Evolutionary conservation across 768 basidiomycete species (phyloP).

Genomic region (Steccherinum ochraceum): DNA sequence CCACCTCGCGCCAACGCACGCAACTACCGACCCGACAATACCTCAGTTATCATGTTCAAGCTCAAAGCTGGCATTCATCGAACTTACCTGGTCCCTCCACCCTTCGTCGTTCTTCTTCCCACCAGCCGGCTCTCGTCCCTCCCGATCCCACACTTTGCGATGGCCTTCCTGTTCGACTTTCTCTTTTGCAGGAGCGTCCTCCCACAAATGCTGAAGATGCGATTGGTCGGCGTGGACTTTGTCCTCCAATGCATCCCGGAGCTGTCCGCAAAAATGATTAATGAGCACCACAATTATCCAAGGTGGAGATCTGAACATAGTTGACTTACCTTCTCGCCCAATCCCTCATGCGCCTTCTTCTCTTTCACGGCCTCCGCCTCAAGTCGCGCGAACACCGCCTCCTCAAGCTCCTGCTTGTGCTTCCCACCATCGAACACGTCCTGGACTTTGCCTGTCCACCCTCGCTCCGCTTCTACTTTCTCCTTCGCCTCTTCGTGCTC

Average conservation of each 20-base stretch:
- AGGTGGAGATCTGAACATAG: too few relatives aligned
- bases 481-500: slow-evolving; percentile 8
- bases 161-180: slow-evolving; percentile 1
- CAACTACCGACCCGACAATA: not conserved
- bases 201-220: slow-evolving; percentile 1
- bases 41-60: not conserved
- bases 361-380: slow-evolving; percentile 6
- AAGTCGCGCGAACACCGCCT: slow-evolving; percentile 5
- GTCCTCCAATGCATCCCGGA: not conserved
- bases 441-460: slow-evolving; percentile 3
- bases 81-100: slow-evolving; percentile 4
- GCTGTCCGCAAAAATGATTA: too few relatives aligned
- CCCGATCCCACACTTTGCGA: not conserved
- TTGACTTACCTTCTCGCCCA: slow-evolving; percentile 6
- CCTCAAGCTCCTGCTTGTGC: slow-evolving; percentile 6
- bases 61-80: not conserved
- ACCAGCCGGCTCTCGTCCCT: not conserved
- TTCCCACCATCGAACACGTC: not conserved
- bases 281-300: not conserved
- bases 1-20: not conserved
- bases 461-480: slow-evolving; percentile 6
- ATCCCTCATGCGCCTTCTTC: not conserved
- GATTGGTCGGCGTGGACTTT: not conserved
- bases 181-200: slow-evolving; percentile 1
- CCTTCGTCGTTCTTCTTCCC: not conserved